phyloP scores from a whole-genome alignment of 176 grass and related monocot genomes.

The Aegilops bicornis region DNA sequence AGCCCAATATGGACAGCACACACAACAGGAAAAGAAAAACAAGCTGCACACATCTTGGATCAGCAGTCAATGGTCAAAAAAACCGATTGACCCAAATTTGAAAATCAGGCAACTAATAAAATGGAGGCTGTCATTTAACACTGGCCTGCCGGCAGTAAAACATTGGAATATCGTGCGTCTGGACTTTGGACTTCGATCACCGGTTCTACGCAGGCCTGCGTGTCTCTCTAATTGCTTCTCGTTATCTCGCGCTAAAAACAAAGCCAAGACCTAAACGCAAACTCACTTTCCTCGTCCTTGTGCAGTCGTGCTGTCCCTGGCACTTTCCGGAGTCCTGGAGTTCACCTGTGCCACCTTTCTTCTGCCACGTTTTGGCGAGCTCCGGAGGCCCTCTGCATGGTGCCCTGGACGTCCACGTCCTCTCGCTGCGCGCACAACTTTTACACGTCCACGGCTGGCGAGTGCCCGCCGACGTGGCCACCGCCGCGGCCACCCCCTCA shows the following conservation, averaged over 20 bases:
- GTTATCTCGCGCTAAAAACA: background rate
- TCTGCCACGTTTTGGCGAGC: background rate
- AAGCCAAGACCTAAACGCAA: background rate
- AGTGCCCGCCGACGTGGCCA: constrained; percentile 8
- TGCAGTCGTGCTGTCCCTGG: background rate
- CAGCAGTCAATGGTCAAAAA: too few relatives aligned
- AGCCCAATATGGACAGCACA: too few relatives aligned
- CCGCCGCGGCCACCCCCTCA: background rate
- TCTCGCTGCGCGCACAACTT: background rate
- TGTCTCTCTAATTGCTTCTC: background rate
- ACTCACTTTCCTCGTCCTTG: background rate
- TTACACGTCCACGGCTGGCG: background rate
- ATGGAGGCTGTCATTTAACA: too few relatives aligned
- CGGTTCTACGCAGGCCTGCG: background rate
- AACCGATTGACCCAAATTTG: too few relatives aligned
- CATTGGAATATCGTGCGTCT: too few relatives aligned
- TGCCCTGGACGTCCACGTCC: constrained; percentile 8
- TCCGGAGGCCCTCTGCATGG: background rate
- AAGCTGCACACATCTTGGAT: too few relatives aligned
- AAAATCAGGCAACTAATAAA: too few relatives aligned
- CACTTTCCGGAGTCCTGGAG: background rate
- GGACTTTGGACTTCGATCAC: background rate
- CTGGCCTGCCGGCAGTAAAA: too few relatives aligned
- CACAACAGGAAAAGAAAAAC: too few relatives aligned
- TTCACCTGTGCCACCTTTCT: background rate